Conservation (phyloP, 768 basidiomycete genomes). For the Boletus pseudo-olivaceus region DNA sequence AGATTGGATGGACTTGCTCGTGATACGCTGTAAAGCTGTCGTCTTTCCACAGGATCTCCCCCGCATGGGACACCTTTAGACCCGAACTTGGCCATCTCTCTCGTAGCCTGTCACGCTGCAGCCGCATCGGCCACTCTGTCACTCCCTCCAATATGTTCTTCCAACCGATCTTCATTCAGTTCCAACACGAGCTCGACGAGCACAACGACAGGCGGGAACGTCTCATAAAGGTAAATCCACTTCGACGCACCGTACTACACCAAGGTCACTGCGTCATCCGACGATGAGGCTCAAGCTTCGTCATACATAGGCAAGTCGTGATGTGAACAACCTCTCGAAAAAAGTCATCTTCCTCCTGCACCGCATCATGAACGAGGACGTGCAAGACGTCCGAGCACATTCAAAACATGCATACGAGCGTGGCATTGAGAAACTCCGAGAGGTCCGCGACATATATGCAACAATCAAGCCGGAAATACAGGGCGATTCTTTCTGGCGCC, state of each 20-base stretch:
- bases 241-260: conserved; percentile 6
- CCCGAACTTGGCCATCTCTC: conserved; percentile 33
- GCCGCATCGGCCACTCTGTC: neutral
- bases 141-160: conserved; percentile 6
- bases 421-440: conserved; percentile 58
- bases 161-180: conserved; percentile 47
- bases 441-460: conserved; percentile 65
- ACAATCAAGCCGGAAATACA: conserved; percentile 57
- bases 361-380: conserved; percentile 53
- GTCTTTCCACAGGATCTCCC: conserved; percentile 75
- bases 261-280: neutral
- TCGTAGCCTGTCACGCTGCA: too few relatives aligned
- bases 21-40: conserved; percentile 34
- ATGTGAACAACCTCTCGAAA: conserved; percentile 89
- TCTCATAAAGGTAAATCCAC: conserved; percentile 72
- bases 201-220: conserved; percentile 86
- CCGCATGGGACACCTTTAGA: too few relatives aligned
- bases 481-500: conserved; percentile 74
- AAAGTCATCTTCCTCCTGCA: conserved; percentile 93
- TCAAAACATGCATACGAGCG: conserved; percentile 46
- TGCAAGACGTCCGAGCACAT: conserved; percentile 21
- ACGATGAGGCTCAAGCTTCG: neutral
- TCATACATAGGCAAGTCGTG: conserved; percentile 65
- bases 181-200: conserved; percentile 73
- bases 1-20: conserved; percentile 20